Base-by-base conservation (phyloP, 106 monocot genomes). In the Acorus calamus region DNA sequence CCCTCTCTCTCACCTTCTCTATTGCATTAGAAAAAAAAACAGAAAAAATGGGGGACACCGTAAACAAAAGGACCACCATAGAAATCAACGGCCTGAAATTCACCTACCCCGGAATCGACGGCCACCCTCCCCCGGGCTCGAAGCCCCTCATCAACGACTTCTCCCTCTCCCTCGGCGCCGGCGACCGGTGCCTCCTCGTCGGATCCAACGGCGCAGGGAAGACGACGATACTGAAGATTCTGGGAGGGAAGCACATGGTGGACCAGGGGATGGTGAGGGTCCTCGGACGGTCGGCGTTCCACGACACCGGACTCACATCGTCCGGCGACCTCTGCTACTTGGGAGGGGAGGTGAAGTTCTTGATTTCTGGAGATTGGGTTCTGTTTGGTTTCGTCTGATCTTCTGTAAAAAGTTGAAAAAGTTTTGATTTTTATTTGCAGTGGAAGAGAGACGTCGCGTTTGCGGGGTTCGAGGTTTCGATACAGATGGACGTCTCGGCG, bases 181-280 rank as follows among this genome's bases (percentile, higher is more conserved):
- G 96, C 28, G 64, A 87, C 4, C 84, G 90, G 7, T 90, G 84
- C 68, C 96, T 96, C 60, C 96, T 96, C 50, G 85, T 96, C 66
- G 96, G 96, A 63, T 80, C 96, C 78, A 96, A 96, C 44, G 96
- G 96, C 52, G 96, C 50, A 88, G 87, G 87, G 65, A 88, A 88
- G 74, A 88, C 88, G 50, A 88, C 88, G 64, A 73, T 93, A 14
- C 66, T 96, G 78, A 96, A 91, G 74, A 96, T 91, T 59, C 42
- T 96, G 50, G 96, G 90, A 2, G 96, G 96, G 41, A 90, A 96
- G 72, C 84, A 91, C 82, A 85, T 96, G 90, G 96, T 96, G 64
- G 87, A 81, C 48, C 82, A 71, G 8, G 79, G 57, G 53, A 96
- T 96, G 90, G 96, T 96, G 43, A 74, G 75, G 47, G 72, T 96